Conservation (phyloP, 176 grass and related monocot species). For the Avena insularis region DNA sequence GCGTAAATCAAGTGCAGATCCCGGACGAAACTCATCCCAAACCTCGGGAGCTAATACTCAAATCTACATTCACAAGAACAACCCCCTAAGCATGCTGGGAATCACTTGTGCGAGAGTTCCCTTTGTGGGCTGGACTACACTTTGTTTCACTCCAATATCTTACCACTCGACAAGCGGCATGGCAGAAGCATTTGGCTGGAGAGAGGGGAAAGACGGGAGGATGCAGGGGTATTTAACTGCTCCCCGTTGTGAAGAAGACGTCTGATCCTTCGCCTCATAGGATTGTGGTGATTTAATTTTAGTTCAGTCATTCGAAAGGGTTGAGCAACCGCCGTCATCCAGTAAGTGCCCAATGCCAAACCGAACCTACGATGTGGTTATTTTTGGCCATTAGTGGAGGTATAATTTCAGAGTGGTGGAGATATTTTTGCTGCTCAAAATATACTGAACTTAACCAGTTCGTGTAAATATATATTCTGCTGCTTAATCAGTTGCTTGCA, state of each 20-base stretch:
- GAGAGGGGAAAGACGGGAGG: not conserved
- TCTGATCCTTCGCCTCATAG: not conserved
- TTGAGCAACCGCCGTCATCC: not conserved
- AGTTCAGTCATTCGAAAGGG: not conserved
- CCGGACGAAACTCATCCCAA: too few species aligned
- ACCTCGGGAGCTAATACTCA: too few species aligned
- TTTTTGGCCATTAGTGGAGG: too few species aligned
- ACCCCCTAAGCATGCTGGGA: too few species aligned
- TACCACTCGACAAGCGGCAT: not conserved
- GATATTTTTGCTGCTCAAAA: too few species aligned
- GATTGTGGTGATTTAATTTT: not conserved
- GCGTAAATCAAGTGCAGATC: too few species aligned
- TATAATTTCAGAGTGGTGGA: too few species aligned
- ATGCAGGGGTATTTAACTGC: not conserved
- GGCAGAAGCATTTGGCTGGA: not conserved
- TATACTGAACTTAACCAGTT: not conserved
- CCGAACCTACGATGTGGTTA: not conserved
- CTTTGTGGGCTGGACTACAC: not conserved
- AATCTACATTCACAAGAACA: too few species aligned
- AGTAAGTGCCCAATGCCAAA: not conserved
- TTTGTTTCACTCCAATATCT: slow-evolving; percentile 1
- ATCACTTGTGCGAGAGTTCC: too few species aligned
- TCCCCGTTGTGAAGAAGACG: not conserved
- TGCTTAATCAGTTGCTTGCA: not conserved
- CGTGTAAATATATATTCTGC: too few species aligned